Base-by-base conservation (phyloP, 305 asterid species). In the Coffea humblotiana region DNA sequence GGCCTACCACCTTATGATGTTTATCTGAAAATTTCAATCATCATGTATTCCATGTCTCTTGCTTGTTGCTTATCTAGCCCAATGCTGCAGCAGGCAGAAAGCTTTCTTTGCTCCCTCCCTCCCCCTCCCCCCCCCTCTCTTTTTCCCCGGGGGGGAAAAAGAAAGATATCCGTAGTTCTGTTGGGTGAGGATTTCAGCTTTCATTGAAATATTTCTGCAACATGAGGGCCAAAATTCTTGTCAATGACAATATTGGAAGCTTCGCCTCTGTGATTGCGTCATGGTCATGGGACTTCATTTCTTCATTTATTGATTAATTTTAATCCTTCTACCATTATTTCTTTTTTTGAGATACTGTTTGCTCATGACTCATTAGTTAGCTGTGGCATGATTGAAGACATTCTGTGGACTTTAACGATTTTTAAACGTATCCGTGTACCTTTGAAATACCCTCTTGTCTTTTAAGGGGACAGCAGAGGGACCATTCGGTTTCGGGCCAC, bases 401-500 rank as follows among this genome's bases (percentile, higher is more conserved):
- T 83, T 73, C 77, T 72, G 75, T 64, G 65, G 60, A 27, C 52
- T 54, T 71, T 47, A 32, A 76, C 43, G 74, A 68, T 80, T 48
- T 73, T 54, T 37, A 70, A 83, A 71, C 76, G 70, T 56, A 80
- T 67, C 70, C 76, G 79, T 71, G 27, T 81, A 40, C 72, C 65
- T 78, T 74, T 35, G 78, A 51, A 75, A 74, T 79, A 76, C 78
- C 79, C 29, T 74, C 45, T 32, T 64, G 65, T 27, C 56, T 67
- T 45, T 14, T 23, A 66, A 74, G 83, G 84, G 72, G 87, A 81
- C 84, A 78, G 18, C 40, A 66, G 68, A 84, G 89, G 93, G 92
- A 86, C 90, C 92, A 83, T 89, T 75, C 14, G 74, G 79, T 74
- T 81, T 77, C 70, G 82, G 85, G 89, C 84, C 92, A 80, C 82